Evolutionary conservation across 768 basidiomycete genomes (phyloP).

Genomic region (Xerocomellus chrysenteron): DNA sequence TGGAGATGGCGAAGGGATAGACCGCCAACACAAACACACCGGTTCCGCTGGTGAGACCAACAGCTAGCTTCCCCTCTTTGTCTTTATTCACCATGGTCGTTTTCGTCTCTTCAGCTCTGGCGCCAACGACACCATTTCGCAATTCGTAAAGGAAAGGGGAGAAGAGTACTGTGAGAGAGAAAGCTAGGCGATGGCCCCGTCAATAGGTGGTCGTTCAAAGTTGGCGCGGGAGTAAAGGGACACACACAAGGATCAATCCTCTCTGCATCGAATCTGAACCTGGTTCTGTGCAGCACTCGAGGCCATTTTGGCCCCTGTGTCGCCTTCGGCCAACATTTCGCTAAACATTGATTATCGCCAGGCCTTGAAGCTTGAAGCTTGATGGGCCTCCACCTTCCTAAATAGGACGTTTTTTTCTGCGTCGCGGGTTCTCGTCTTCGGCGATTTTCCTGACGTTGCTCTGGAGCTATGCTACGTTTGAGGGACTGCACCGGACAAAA

Average conservation of each 20-base stretch:
- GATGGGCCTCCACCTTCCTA: too few relatives aligned
- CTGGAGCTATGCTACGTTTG: too few relatives aligned
- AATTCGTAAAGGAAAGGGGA: constrained; percentile 92
- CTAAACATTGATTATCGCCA: too few relatives aligned
- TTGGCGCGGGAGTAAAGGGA: constrained; percentile 97
- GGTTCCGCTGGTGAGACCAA: constrained; percentile 54
- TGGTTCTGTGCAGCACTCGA: too few relatives aligned
- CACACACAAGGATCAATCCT: constrained; percentile 56
- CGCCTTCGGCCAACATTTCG: too few relatives aligned
- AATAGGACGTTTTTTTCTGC: too few relatives aligned
- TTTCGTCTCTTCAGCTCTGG: constrained; percentile 42
- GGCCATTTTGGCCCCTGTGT: too few relatives aligned
- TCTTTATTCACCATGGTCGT: constrained; percentile 68
- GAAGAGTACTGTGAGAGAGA: constrained; percentile 91
- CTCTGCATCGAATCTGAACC: constrained; percentile 26
- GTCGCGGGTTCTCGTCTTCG: too few relatives aligned
- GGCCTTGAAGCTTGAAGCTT: too few relatives aligned
- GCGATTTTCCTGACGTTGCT: too few relatives aligned
- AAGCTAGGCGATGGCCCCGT: constrained; percentile 68
- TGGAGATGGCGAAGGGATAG: constrained; percentile 8
- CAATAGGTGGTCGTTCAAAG: constrained; percentile 76
- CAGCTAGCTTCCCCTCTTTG: constrained; percentile 55
- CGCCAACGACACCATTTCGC: constrained; percentile 52
- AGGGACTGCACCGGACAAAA: too few relatives aligned
- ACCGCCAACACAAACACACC: neutral